A percentile compares a stretch with the other conserved stretches of the same genome.
phyloP scores from a whole-genome alignment of 495 filamentous ascomycete species.

The Chaetomium tenue region DNA sequence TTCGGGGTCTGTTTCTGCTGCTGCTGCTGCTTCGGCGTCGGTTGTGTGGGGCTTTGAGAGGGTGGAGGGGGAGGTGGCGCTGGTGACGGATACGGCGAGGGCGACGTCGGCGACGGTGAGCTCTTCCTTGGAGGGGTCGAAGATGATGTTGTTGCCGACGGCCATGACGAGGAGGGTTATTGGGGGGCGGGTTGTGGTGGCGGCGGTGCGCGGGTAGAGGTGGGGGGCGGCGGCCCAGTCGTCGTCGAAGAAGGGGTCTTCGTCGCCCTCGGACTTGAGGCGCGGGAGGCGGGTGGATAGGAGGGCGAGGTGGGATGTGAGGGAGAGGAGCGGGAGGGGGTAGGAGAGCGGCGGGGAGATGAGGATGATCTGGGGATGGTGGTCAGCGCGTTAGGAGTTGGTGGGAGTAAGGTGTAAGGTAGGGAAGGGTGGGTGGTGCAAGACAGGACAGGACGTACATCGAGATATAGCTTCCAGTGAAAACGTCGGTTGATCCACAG shows the following conservation, averaged over 20 bases:
- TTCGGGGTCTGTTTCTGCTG: slow-evolving; percentile 13
- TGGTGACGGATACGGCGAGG: slow-evolving; percentile 70
- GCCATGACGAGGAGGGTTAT: slow-evolving; percentile 86
- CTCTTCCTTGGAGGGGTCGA: slow-evolving; percentile 88
- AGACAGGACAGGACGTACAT: slow-evolving; percentile 58
- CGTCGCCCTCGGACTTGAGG: slow-evolving; percentile 78
- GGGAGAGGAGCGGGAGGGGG: slow-evolving; percentile 84
- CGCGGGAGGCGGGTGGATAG: slow-evolving; percentile 80
- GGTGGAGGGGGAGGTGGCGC: background rate
- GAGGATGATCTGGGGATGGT: slow-evolving; percentile 68
- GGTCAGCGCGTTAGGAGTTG: background rate
- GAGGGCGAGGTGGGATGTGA: slow-evolving; percentile 95
- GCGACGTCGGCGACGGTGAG: slow-evolving; percentile 87
- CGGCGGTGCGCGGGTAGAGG: slow-evolving; percentile 61
- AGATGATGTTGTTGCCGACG: slow-evolving; percentile 84
- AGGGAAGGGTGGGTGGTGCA: background rate
- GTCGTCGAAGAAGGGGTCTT: slow-evolving; percentile 97
- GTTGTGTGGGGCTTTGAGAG: background rate
- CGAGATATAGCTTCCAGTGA: slow-evolving; percentile 95
- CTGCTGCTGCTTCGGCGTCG: slow-evolving; percentile 14
- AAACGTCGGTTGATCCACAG: slow-evolving; percentile 83
- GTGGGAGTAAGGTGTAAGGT: too few relatives aligned
- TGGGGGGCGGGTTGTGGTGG: slow-evolving; percentile 55
- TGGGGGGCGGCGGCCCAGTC: slow-evolving; percentile 84
- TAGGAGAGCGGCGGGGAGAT: slow-evolving; percentile 90